A percentile compares a stretch with the other conserved stretches of the same genome.
Conservation (phyloP, 2,329 filamentous ascomycete species). For the Sordariomycetes sp. region DNA sequence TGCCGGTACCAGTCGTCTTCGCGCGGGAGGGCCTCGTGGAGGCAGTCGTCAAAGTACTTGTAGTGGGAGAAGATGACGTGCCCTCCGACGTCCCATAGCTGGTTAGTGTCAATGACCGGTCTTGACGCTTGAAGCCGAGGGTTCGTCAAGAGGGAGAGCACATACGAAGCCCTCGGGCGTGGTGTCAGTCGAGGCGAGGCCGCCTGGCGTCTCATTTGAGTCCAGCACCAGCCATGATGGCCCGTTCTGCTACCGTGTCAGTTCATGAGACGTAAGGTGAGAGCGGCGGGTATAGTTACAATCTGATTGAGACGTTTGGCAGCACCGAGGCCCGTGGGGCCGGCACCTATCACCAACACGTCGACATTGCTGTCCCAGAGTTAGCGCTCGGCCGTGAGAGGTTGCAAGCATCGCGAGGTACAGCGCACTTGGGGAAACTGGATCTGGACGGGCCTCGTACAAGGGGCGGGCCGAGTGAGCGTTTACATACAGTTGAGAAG, state of each 20-base stretch:
- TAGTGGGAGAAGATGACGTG: constrained; percentile 99
- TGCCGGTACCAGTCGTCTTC: constrained; percentile 94
- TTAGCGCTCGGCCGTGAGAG: not conserved
- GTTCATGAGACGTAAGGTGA: not conserved
- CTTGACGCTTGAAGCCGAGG: not conserved
- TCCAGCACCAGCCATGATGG: constrained; percentile 96
- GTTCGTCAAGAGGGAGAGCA: constrained; percentile 20
- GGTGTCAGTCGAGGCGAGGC: constrained; percentile 88
- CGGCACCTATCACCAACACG: constrained; percentile 94
- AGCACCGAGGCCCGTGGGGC: constrained; percentile 92
- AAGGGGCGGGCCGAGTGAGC: not conserved
- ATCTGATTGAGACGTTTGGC: constrained; percentile 96
- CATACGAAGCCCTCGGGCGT: constrained; percentile 95
- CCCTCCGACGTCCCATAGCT: constrained; percentile 97
- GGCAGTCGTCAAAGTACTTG: constrained; percentile 99
- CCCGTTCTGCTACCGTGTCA: constrained; percentile 48
- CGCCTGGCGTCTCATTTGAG: constrained; percentile 80
- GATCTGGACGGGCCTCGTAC: not conserved
- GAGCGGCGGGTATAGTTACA: constrained; percentile 40
- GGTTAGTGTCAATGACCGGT: constrained; percentile 1
- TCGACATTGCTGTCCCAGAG: constrained; percentile 61
- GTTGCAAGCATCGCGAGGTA: not conserved
- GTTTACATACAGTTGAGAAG: no score
- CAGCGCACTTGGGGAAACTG: not conserved
- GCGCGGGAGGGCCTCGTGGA: constrained; percentile 90